Evolutionary conservation across 2,329 filamentous ascomycete genomes (phyloP), one percentile per base, ranked within the genome.

Genomic region (Aspergillus sp.): DNA sequence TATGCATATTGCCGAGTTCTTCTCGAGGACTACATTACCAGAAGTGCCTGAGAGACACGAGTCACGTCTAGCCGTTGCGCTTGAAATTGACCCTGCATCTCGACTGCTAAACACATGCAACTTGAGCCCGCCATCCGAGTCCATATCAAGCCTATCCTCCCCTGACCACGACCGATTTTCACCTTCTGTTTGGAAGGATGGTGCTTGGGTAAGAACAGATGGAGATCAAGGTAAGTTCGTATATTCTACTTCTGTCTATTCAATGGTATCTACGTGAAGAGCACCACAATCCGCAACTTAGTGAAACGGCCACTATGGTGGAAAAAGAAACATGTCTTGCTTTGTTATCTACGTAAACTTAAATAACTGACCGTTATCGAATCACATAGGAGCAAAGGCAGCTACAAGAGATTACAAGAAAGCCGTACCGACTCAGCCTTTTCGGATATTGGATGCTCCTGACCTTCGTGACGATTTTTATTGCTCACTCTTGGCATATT

Each of bases 391-490:
- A 53, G 49, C 56, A 17, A 55, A 42, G 30, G 43, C 48, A 30
- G 44, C 20, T 43, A 37, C 52, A 23, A 61, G 47, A 35, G 47
- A 50, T n/a, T 38, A 30, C 35, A 50, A 61, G 48, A 72, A 77
- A 46, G 67, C 74, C 32, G 74, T 93, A 38, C 86, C 88, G 33
- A 76, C 78, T 6, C 79, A 86, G 15, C 88, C 90, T 4, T 94
- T 94, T 71, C 87, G 86, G 70, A 86, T 96, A 5, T 77, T 98
- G 4, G 89, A 96, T 69, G 91, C 91, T 7, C 90, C 90, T 2
- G 81, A 83, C 45, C 75, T 97, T n/a, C 83, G 89, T 48, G 90
- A 97, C 60, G 91, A 98, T 67, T 98, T 90, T 65, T 98, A 98
- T 65, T 96, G 90, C 69, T 93, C 90, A 0, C 78, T 90, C 2